A percentile compares a stretch with the other conserved stretches of the same genome.
Conservation (phyloP, 2,329 filamentous ascomycete species). For the Blastomyces silverae region DNA sequence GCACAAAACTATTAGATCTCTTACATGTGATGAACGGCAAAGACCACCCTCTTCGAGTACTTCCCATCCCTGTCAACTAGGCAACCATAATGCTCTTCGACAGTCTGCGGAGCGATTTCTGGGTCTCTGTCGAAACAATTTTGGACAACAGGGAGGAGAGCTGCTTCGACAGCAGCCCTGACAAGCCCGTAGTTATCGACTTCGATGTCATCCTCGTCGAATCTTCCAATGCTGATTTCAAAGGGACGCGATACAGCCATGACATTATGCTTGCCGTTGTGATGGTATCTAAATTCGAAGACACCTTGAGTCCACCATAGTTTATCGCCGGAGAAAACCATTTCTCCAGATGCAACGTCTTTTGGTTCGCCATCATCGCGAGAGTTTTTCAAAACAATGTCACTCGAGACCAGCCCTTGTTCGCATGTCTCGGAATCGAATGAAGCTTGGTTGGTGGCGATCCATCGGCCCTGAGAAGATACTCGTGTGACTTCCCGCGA, state of each 20-base stretch:
- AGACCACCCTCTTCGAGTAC: constrained; percentile 83
- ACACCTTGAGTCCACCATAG: constrained; percentile 95
- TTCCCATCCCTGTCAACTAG: constrained; percentile 81
- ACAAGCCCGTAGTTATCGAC: constrained; percentile 50
- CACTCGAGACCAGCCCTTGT: constrained; percentile 64
- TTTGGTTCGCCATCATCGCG: constrained; percentile 45
- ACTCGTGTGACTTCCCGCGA: constrained; percentile 78
- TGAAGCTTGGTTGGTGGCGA: constrained; percentile 66
- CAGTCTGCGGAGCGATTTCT: constrained; percentile 74
- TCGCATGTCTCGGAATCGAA: constrained; percentile 73
- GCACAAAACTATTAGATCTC: constrained; percentile 22
- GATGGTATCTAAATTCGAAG: constrained; percentile 96
- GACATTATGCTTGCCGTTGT: constrained; percentile 83
- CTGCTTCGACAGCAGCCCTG: constrained; percentile 63
- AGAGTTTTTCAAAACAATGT: constrained; percentile 50
- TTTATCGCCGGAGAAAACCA: constrained; percentile 85
- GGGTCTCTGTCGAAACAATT: constrained; percentile 92
- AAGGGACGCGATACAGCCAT: constrained; percentile 93
- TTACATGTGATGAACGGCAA: constrained; percentile 88
- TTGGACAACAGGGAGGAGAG: constrained; percentile 72
- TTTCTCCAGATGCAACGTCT: constrained; percentile 66
- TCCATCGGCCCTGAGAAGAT: constrained; percentile 81
- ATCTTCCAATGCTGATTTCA: constrained; percentile 75
- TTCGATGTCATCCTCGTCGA: constrained; percentile 65
- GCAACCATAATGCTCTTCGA: constrained; percentile 75